phyloP scores from a whole-genome alignment of 1,284 basidiomycete species.

The Fistulina hepatica region DNA sequence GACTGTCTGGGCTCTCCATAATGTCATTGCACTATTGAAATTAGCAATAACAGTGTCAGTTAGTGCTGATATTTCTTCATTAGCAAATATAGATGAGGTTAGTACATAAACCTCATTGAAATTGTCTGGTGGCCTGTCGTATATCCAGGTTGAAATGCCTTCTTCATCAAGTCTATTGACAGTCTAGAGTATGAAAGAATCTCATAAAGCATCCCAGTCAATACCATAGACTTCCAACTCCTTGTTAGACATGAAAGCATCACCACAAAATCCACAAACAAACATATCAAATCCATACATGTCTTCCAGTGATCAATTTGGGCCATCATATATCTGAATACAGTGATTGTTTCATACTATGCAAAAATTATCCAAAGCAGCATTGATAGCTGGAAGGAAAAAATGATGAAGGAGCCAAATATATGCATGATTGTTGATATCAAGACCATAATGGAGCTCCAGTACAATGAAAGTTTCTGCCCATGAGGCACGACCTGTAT shows the following conservation, averaged over 20 bases:
- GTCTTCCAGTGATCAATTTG: neutral
- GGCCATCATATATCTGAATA: neutral
- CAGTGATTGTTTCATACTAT: slow-evolving; percentile 11
- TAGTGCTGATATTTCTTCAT: no score
- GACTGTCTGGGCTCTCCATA: no score
- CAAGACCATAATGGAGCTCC: slow-evolving; percentile 12
- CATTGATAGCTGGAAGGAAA: slow-evolving; percentile 7
- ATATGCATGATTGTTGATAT: slow-evolving; percentile 1
- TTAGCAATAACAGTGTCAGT: no score
- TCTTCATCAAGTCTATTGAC: no score
- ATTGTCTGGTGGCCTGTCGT: no score
- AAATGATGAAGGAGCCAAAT: slow-evolving; percentile 11
- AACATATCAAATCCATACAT: slow-evolving; percentile 9
- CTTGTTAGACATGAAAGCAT: no score
- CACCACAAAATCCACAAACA: slow-evolving; percentile 7
- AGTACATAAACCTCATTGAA: no score
- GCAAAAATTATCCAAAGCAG: slow-evolving; percentile 7
- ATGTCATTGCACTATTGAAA: no score
- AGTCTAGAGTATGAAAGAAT: no score
- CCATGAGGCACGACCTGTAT: slow-evolving; percentile 15
- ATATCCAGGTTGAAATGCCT: no score
- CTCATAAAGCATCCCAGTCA: no score
- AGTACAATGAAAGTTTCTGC: slow-evolving; percentile 17
- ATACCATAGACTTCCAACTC: slow-evolving; percentile 6
- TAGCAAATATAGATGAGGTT: no score